Conservation (phyloP, 495 filamentous ascomycete species). For the Hyaloscypha finlandica region DNA sequence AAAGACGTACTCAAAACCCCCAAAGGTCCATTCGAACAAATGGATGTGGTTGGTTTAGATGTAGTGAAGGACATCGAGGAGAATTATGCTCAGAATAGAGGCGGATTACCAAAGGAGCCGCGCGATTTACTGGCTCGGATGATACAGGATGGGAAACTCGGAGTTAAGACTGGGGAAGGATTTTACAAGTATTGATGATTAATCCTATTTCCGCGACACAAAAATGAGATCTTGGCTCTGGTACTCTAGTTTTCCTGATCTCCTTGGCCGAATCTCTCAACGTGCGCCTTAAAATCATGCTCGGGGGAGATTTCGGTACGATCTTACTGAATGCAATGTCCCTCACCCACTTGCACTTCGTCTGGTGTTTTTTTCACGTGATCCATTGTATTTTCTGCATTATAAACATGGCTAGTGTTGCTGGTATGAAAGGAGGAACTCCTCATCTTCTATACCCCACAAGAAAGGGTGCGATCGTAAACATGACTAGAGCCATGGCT, state of each 20-base stretch:
- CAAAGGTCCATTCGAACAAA: constrained; percentile 42
- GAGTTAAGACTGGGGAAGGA: constrained; percentile 37
- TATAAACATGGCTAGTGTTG: constrained; percentile 60
- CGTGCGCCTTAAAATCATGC: neutral
- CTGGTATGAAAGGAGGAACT: constrained; percentile 57
- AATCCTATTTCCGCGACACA: no score
- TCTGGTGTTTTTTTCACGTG: no score
- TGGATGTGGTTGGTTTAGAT: constrained; percentile 46
- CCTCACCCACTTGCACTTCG: neutral
- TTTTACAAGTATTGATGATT: constrained; percentile 39
- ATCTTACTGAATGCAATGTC: neutral
- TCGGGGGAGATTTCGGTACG: neutral
- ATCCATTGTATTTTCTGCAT: constrained; percentile 56
- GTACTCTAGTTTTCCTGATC: neutral
- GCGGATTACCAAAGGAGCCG: constrained; percentile 33
- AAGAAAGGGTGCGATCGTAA: constrained; percentile 59
- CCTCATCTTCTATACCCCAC: constrained; percentile 63
- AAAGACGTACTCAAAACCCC: constrained; percentile 42
- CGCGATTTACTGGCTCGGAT: constrained; percentile 32
- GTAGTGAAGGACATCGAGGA: constrained; percentile 44
- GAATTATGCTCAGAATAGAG: constrained; percentile 36
- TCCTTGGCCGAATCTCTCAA: neutral
- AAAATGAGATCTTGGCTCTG: neutral
- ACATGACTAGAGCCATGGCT: constrained; percentile 61
- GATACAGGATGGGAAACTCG: constrained; percentile 34